Percentiles rank a stretch among this genome's conserved stretches.
phyloP scores from a whole-genome alignment of 116 monocot genomes.

The Trichopus zeylanicus region DNA sequence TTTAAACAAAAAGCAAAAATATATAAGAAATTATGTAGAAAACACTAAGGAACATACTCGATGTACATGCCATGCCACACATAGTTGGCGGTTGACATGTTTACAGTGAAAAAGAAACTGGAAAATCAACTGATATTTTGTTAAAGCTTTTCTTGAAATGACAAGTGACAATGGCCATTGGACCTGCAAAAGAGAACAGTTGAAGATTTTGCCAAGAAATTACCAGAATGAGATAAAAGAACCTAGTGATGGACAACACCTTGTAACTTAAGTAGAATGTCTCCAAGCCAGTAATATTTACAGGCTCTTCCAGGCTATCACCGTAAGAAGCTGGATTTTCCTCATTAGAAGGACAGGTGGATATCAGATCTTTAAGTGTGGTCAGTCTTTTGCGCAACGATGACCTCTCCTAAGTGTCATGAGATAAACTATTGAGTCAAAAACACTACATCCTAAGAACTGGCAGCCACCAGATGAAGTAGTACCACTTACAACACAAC shows the following conservation, averaged over 20 bases:
- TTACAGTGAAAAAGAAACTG: slow-evolving; percentile 92
- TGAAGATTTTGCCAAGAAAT: not conserved
- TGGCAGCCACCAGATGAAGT: too few species aligned
- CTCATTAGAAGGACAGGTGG: slow-evolving; percentile 16
- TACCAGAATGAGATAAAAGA: not conserved
- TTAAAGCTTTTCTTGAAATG: slow-evolving; percentile 82
- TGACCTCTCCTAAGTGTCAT: slow-evolving; percentile 50
- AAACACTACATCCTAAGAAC: not conserved
- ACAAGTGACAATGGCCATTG: slow-evolving; percentile 93
- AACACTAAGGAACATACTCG: slow-evolving; percentile 47
- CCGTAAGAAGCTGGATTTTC: slow-evolving; percentile 21
- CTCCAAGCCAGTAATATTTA: slow-evolving; percentile 79
- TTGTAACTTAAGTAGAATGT: slow-evolving; percentile 84
- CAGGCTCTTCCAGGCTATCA: slow-evolving; percentile 33
- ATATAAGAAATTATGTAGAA: slow-evolving; percentile 4
- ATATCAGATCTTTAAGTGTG: slow-evolving; percentile 47
- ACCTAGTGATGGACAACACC: slow-evolving; percentile 22
- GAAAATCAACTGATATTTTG: slow-evolving; percentile 94
- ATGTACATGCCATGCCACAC: slow-evolving; percentile 96
- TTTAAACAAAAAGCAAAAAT: slow-evolving; percentile 6
- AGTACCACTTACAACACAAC: slow-evolving; percentile 64
- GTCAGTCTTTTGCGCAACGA: slow-evolving; percentile 64
- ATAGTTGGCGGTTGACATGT: slow-evolving; percentile 89
- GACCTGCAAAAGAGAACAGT: slow-evolving; percentile 38
- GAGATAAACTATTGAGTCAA: not conserved